Base-by-base conservation (phyloP, 768 basidiomycete species). In the Boletus coccyginus region DNA sequence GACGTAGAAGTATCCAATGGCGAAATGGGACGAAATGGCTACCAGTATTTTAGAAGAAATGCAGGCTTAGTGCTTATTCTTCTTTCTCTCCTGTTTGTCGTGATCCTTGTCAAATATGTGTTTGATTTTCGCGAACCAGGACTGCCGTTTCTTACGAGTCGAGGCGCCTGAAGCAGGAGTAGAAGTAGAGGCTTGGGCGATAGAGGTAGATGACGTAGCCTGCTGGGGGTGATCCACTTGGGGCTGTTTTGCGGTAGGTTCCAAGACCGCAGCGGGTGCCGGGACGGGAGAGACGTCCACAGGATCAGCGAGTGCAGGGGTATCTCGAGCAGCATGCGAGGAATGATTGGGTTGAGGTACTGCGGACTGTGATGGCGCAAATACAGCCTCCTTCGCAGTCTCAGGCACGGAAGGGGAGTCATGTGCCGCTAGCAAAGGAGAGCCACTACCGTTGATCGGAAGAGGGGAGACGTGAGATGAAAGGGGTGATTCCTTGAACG, bases 51-150 rank as follows among this genome's bases (percentile, higher is more conserved):
- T 12, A 21, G 32, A 43, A n/a, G 4, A 39, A 43, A 24, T 19
- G 16, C n/a, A 38, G 14, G 44, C 47, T 52, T 45, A 69, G 17
- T 45, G 58, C 62, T 65, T 59, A 32, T 29, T 44, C 59, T 73
- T 71, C 54, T 78, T 64, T 53, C 67, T 70, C 56, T 72, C 66
- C 62, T 77, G 70, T 46, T 76, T 71, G 40, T 66, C 67, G 60
- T 80, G 79, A 21, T 81, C 74, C 62, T 76, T 78, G 52, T 81
- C 74, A 36, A 87, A 86, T 7, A 84, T 63, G 40, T 75, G 65
- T 64, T 81, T 85, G 50, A 77, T 64, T 61, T 77, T 85, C 27
- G 78, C 78, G 50, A 87, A 76, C 32, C 86, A 65, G 16, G 84
- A 84, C 7, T 70, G 66, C 44, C 75, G 74, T 65, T 83, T 86